A percentile compares a stretch with the other conserved stretches of the same genome.
These are phyloP conservation scores for Phoma sp. DNA, from an alignment of 2,329 filamentous ascomycete species.

Conservation along the genomic window DNA sequence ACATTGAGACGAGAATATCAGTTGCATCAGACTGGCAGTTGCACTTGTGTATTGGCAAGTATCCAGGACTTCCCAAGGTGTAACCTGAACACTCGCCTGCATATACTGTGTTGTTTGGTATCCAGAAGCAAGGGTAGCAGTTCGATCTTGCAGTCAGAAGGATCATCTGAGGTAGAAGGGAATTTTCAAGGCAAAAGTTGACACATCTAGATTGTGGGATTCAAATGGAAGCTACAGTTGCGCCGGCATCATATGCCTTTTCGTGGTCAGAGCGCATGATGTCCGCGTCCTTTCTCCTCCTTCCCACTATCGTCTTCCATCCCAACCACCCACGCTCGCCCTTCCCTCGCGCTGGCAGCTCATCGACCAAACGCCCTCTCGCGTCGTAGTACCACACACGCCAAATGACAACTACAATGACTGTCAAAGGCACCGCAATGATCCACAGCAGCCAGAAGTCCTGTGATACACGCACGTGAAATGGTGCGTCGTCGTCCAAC, in stretches of 20 bases:
- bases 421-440: slow-evolving; percentile 34
- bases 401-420: slow-evolving; percentile 31
- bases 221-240: background rate
- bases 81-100: no score
- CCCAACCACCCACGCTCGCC: slow-evolving; percentile 23
- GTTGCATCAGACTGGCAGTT: no score
- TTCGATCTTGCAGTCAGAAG: no score
- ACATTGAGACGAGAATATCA: no score
- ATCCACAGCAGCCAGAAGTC: slow-evolving; percentile 44
- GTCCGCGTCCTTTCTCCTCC: background rate
- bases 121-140: no score
- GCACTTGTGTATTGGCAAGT: no score
- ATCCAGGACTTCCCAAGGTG: no score
- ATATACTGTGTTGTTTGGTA: no score
- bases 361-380: slow-evolving; percentile 21
- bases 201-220: background rate
- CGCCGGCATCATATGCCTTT: background rate
- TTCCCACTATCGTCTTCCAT: slow-evolving; percentile 20
- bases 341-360: slow-evolving; percentile 2
- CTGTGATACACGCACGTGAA: slow-evolving; percentile 32
- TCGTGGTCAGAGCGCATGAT: background rate
- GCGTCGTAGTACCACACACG: slow-evolving; percentile 33
- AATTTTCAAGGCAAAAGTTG: background rate
- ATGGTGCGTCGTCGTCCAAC: slow-evolving; percentile 26
- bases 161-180: no score